Conservation (phyloP, 2,329 filamentous ascomycete species). For the Cryphonectria parasitica region DNA sequence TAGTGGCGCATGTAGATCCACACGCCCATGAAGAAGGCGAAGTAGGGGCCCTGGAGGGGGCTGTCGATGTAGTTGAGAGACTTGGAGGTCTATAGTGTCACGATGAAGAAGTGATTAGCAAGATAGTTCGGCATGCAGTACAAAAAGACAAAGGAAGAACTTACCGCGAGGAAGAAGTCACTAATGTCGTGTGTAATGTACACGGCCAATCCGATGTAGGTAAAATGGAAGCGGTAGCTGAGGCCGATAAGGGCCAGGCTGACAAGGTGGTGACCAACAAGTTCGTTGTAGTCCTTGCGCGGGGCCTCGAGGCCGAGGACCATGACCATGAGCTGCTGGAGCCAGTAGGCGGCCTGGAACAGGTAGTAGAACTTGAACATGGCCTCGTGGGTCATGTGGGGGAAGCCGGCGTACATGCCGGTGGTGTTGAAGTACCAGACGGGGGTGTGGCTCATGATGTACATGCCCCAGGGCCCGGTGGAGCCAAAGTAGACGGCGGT, state of each 20-base stretch:
- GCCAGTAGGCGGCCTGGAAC: constrained; percentile 93
- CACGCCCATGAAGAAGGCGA: constrained; percentile 75
- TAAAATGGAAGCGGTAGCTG: constrained; percentile 96
- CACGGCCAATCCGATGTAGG: constrained; percentile 89
- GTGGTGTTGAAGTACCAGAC: constrained; percentile 95
- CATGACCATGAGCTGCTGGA: constrained; percentile 89
- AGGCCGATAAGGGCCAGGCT: constrained; percentile 81
- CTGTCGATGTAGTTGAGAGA: constrained; percentile 88
- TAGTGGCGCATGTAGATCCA: constrained; percentile 94
- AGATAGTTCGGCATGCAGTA: constrained; percentile 22
- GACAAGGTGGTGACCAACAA: constrained; percentile 90
- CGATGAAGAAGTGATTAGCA: neutral
- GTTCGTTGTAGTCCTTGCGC: constrained; percentile 91
- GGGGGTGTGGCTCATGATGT: constrained; percentile 87
- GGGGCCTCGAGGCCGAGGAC: constrained; percentile 88
- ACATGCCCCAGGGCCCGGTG: constrained; percentile 82
- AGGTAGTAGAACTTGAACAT: constrained; percentile 95
- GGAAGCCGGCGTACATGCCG: constrained; percentile 88
- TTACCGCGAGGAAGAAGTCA: constrained; percentile 92
- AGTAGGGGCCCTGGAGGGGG: constrained; percentile 79
- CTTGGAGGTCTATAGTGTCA: constrained; percentile 76
- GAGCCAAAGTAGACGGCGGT: constrained; percentile 88
- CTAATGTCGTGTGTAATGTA: constrained; percentile 95
- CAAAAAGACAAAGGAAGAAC: constrained; percentile 39
- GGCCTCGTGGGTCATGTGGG: constrained; percentile 79